These are phyloP conservation scores for Nannizziopsis barbatae DNA, from an alignment of 2,329 filamentous ascomycete genomes.

Conservation along the genomic window DNA sequence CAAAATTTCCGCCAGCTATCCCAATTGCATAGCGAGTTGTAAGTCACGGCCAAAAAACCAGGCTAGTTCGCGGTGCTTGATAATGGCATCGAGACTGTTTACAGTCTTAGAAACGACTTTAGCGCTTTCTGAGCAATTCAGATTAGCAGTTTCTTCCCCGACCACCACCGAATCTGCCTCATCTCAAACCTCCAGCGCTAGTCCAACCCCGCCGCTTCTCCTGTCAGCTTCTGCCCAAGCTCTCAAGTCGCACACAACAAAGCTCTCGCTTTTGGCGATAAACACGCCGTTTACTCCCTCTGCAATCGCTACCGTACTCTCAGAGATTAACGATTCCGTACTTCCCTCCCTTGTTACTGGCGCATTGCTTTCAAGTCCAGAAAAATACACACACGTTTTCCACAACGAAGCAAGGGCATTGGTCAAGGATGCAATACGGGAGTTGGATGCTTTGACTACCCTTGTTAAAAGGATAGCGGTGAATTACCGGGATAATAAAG, in stretches of 20 bases:
- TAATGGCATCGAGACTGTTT: constrained; percentile 20
- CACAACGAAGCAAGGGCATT: constrained; percentile 52
- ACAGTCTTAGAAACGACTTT: constrained; percentile 26
- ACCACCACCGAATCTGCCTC: constrained; percentile 15
- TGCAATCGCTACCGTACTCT: constrained; percentile 59
- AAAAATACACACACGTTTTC: constrained; percentile 52
- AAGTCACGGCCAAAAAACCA: no score
- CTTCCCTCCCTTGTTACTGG: constrained; percentile 64
- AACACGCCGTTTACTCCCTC: constrained; percentile 77
- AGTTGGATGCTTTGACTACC: constrained; percentile 50
- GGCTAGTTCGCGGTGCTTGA: no score
- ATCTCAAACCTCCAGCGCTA: constrained; percentile 9
- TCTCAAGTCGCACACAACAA: constrained; percentile 73
- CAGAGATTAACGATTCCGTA: constrained; percentile 60
- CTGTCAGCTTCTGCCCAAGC: constrained; percentile 61
- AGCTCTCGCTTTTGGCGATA: constrained; percentile 74
- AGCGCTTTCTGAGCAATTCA: constrained; percentile 32
- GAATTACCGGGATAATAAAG: constrained; percentile 25
- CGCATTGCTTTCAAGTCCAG: constrained; percentile 52
- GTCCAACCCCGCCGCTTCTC: constrained; percentile 45
- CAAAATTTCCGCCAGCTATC: no score
- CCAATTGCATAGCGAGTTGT: no score
- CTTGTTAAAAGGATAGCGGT: constrained; percentile 44
- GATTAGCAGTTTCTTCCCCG: constrained; percentile 25
- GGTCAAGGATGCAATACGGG: constrained; percentile 49